A percentile compares a stretch with the other conserved stretches of the same genome.
phyloP scores from a whole-genome alignment of 306 rosid genomes.

The Trichosanthes cucumerina region DNA sequence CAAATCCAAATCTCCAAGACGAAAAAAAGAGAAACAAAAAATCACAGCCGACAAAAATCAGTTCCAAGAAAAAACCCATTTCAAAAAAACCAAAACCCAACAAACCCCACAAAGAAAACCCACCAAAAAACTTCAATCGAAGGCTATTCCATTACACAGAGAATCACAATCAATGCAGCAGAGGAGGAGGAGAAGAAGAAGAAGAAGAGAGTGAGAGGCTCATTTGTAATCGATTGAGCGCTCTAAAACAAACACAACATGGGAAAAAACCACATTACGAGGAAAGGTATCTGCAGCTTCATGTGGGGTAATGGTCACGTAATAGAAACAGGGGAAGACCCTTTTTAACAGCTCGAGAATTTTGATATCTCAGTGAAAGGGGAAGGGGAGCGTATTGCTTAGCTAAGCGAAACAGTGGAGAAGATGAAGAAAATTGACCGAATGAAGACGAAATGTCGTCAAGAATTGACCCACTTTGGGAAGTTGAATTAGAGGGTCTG shows the following conservation, averaged over 20 bases:
- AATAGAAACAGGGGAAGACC: constrained; percentile 22
- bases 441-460: neutral
- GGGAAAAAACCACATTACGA: constrained; percentile 48
- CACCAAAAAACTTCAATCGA: constrained; percentile 23
- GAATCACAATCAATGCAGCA: constrained; percentile 32
- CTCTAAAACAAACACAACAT: constrained; percentile 31
- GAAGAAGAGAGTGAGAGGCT: constrained; percentile 15
- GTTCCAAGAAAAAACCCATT: constrained; percentile 20
- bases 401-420: constrained; percentile 2
- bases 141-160: constrained; percentile 15
- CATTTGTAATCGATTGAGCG: constrained; percentile 20
- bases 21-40: constrained; percentile 4
- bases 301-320: constrained; percentile 34
- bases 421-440: neutral
- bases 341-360: neutral
- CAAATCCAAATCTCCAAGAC: neutral
- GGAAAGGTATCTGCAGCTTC: constrained; percentile 86
- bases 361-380: neutral
- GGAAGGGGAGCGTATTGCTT: neutral
- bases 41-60: constrained; percentile 10
- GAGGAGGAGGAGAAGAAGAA: neutral
- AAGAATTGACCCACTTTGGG: neutral
- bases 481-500: neutral
- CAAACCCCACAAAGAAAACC: no score
- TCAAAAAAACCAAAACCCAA: constrained; percentile 7